Evolutionary conservation across 2,329 filamentous ascomycete species (phyloP).

Genomic region (Rasamsonia emersonii): DNA sequence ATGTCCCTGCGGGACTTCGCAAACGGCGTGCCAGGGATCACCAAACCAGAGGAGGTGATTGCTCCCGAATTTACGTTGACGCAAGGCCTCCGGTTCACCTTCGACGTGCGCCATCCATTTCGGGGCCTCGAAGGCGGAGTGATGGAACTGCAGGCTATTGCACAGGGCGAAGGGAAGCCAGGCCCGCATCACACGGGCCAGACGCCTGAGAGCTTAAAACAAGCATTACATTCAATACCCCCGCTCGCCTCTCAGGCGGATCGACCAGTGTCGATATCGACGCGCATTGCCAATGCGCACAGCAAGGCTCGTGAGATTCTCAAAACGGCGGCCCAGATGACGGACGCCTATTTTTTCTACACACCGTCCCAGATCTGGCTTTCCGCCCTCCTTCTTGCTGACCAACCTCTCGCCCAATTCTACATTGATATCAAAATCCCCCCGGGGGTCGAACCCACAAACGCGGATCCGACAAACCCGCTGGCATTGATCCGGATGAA

Average conservation of each 20-base stretch:
- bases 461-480: constrained; percentile 12
- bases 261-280: constrained; percentile 22
- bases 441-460: constrained; percentile 10
- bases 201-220: constrained; percentile 22
- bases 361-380: constrained; percentile 92
- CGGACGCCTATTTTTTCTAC: constrained; percentile 95
- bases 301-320: constrained; percentile 63
- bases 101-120: constrained; percentile 87
- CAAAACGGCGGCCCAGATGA: constrained; percentile 72
- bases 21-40: constrained; percentile 60
- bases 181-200: constrained; percentile 21
- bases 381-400: constrained; percentile 66
- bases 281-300: constrained; percentile 57
- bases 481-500: constrained; percentile 28
- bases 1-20: constrained; percentile 59
- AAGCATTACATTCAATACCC: constrained; percentile 22
- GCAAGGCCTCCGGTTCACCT: constrained; percentile 84
- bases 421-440: constrained; percentile 39
- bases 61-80: constrained; percentile 89
- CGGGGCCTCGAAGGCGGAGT: constrained; percentile 77
- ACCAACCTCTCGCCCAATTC: constrained; percentile 42
- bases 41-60: constrained; percentile 71
- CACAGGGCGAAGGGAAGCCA: constrained; percentile 47
- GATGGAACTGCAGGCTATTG: constrained; percentile 67
- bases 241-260: constrained; percentile 13